These are phyloP conservation scores for Cicer yamashitae DNA, from an alignment of 306 rosid genomes.

Conservation along the genomic window DNA sequence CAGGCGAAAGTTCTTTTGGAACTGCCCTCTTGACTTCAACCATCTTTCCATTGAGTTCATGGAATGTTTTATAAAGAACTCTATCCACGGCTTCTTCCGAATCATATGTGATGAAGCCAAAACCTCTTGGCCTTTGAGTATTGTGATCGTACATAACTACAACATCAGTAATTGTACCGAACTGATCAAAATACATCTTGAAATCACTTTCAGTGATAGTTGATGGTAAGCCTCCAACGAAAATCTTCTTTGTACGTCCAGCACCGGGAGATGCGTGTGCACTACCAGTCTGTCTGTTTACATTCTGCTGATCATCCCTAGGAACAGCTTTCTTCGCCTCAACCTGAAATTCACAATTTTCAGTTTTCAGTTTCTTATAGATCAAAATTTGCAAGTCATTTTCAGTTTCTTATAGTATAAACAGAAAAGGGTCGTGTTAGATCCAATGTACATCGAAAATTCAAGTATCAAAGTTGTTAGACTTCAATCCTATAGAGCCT, in stretches of 20 bases:
- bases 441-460: slow-evolving; percentile 53
- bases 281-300: slow-evolving; percentile 67
- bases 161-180: slow-evolving; percentile 88
- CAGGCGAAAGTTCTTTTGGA: slow-evolving; percentile 93
- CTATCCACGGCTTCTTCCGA: slow-evolving; percentile 93
- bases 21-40: slow-evolving; percentile 99
- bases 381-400: slow-evolving; percentile 49
- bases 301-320: slow-evolving; percentile 85
- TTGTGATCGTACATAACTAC: slow-evolving; percentile 99
- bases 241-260: slow-evolving; percentile 93
- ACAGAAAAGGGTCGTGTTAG: slow-evolving; percentile 20
- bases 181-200: slow-evolving; percentile 91
- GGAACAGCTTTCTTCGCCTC: slow-evolving; percentile 99
- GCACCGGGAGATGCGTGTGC: slow-evolving; percentile 80
- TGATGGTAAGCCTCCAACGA: slow-evolving; percentile 95
- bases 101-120: slow-evolving; percentile 94
- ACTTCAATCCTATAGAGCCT: not conserved
- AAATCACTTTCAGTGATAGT: slow-evolving; percentile 94
- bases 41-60: slow-evolving; percentile 95
- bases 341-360: slow-evolving; percentile 74
- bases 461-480: slow-evolving; percentile 17
- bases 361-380: too few species aligned
- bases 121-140: slow-evolving; percentile 98
- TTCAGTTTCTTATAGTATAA: slow-evolving; percentile 27
- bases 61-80: slow-evolving; percentile 88